These are phyloP conservation scores for Lactarius trivialis DNA, from an alignment of 768 basidiomycete genomes.

Conservation along the genomic window DNA sequence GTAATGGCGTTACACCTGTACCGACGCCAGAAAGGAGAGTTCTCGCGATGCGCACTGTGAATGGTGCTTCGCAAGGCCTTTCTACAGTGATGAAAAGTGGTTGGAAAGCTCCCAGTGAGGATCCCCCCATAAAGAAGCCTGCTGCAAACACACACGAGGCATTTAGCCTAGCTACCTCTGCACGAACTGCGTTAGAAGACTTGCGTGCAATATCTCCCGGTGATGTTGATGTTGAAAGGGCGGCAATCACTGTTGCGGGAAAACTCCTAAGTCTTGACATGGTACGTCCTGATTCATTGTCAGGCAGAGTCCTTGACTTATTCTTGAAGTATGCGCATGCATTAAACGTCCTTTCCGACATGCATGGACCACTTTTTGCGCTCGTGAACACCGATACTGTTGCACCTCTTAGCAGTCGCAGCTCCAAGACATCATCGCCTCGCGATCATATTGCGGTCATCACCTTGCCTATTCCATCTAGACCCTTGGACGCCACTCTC, in stretches of 20 bases:
- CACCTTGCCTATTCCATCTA: slow-evolving; percentile 39
- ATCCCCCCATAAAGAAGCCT: slow-evolving; percentile 26
- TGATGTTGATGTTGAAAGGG: slow-evolving; percentile 65
- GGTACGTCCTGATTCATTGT: slow-evolving; percentile 39
- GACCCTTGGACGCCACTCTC: slow-evolving; percentile 29
- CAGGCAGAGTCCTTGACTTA: not conserved
- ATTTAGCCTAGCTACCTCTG: slow-evolving; percentile 35
- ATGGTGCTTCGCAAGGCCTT: slow-evolving; percentile 52
- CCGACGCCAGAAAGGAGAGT: slow-evolving; percentile 4
- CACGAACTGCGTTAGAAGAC: slow-evolving; percentile 38
- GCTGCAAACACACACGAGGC: slow-evolving; percentile 26
- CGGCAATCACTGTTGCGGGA: slow-evolving; percentile 58
- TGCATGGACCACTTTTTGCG: slow-evolving; percentile 39
- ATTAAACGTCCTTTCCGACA: slow-evolving; percentile 38
- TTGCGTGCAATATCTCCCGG: slow-evolving; percentile 42
- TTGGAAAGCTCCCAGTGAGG: slow-evolving; percentile 43
- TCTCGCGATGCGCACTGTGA: slow-evolving; percentile 57
- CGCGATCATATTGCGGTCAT: slow-evolving; percentile 27
- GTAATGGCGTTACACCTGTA: slow-evolving; percentile 1
- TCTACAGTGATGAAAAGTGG: slow-evolving; percentile 48
- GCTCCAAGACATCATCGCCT: slow-evolving; percentile 21
- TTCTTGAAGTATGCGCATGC: slow-evolving; percentile 47
- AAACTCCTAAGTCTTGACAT: slow-evolving; percentile 64
- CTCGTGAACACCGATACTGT: slow-evolving; percentile 20
- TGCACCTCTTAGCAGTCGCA: not conserved